These are phyloP conservation scores for Rhizophagus prolifer DNA, from an alignment of 192 early-diverging fungal species.

Conservation along the genomic window DNA sequence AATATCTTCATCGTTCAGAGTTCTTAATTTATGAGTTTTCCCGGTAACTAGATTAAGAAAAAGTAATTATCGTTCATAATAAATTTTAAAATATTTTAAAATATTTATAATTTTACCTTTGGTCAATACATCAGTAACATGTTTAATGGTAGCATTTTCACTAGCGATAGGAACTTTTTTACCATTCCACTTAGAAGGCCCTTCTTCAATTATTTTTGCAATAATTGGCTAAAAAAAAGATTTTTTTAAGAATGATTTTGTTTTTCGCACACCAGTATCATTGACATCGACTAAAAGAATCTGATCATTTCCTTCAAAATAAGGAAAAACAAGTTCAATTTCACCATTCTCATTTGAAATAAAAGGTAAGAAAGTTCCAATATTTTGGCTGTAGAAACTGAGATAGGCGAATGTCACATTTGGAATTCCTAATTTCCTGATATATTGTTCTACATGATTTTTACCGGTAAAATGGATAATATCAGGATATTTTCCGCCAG, in stretches of 20 bases:
- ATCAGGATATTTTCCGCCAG: no score
- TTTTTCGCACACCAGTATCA: neutral
- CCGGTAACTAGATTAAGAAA: no score
- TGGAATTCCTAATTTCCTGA: conserved; percentile 1
- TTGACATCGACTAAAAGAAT: neutral
- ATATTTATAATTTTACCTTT: neutral
- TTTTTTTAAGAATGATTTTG: no score
- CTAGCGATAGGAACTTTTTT: neutral
- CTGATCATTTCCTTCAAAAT: neutral
- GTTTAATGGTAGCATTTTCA: neutral
- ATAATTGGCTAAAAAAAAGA: neutral
- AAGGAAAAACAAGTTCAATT: neutral
- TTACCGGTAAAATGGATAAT: neutral
- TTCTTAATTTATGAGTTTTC: no score
- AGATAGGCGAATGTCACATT: neutral
- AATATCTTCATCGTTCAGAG: no score
- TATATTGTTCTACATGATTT: conserved; percentile 12
- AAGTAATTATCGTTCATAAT: no score
- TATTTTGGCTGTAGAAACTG: neutral
- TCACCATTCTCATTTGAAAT: neutral
- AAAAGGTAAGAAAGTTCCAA: neutral
- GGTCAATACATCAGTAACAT: conserved; percentile 1
- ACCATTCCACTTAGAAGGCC: conserved; percentile 1
- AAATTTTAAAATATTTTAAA: neutral
- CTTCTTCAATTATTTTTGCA: conserved; percentile 17